Evolutionary conservation across 1,139 yeast species (phyloP).

Genomic region (Pichia sp.): DNA sequence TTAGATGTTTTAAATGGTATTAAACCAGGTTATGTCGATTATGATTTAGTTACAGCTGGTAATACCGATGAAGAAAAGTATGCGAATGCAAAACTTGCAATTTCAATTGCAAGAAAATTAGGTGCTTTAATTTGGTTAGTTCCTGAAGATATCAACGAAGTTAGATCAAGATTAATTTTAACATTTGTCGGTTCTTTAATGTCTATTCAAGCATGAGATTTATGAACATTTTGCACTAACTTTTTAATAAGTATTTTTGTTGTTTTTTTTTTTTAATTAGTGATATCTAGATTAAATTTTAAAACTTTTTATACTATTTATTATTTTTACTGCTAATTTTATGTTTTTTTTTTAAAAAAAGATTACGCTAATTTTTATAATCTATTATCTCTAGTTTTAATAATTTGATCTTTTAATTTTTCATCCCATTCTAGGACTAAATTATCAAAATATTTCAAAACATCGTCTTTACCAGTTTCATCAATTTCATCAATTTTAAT

Average conservation of each 20-base stretch:
- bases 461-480: constrained; percentile 58
- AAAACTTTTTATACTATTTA: background rate
- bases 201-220: constrained; percentile 45
- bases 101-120: constrained; percentile 94
- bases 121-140: constrained; percentile 98
- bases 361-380: background rate
- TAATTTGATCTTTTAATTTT: constrained; percentile 65
- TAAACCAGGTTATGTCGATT: constrained; percentile 96
- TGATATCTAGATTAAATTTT: background rate
- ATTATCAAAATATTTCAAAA: constrained; percentile 51
- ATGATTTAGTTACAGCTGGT: constrained; percentile 80
- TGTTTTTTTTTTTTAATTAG: background rate
- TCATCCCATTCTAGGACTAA: constrained; percentile 61
- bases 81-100: constrained; percentile 94
- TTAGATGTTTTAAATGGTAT: constrained; percentile 88
- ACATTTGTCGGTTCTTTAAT: constrained; percentile 94
- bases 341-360: too few species aligned
- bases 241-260: background rate
- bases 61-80: constrained; percentile 75
- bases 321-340: background rate
- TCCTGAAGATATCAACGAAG: constrained; percentile 97
- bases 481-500: constrained; percentile 52
- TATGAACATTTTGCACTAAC: too few species aligned
- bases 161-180: constrained; percentile 84
- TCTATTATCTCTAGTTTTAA: constrained; percentile 36